These are phyloP conservation scores for Colletotrichum sp. DNA, from an alignment of 2,329 filamentous ascomycete species.

Conservation along the genomic window DNA sequence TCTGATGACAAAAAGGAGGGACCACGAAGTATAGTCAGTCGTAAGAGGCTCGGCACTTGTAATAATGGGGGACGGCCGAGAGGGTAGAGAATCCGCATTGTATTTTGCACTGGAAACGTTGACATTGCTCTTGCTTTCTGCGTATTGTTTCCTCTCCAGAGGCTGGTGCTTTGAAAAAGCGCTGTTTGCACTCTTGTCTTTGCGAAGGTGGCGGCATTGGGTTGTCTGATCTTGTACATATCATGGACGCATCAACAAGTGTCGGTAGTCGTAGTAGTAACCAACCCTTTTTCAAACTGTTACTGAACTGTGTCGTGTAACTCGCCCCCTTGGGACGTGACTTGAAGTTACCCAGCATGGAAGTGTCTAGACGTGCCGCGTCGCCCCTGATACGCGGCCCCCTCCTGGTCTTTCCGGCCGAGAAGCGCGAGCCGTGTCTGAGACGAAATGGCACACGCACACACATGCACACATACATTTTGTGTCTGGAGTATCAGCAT, in stretches of 20 bases:
- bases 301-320: neutral
- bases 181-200: neutral
- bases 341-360: neutral
- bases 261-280: neutral
- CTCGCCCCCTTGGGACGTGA: neutral
- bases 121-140: neutral
- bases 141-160: neutral
- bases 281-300: neutral
- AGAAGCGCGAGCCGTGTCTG: neutral
- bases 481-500: neutral
- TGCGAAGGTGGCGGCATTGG: neutral
- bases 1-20: neutral
- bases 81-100: neutral
- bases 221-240: neutral
- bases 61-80: slow-evolving; percentile 7
- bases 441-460: neutral
- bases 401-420: neutral
- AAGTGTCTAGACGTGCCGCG: neutral
- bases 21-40: neutral
- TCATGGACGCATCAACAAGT: neutral
- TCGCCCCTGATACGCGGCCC: neutral
- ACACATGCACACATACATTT: neutral
- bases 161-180: neutral
- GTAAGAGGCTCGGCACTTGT: slow-evolving; percentile 5
- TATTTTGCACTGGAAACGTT: neutral